Percentiles rank a stretch among this genome's conserved stretches.
Evolutionary conservation across 2,329 filamentous ascomycete species (phyloP).

Genomic region (Stagonosporopsis rhizophila): DNA sequence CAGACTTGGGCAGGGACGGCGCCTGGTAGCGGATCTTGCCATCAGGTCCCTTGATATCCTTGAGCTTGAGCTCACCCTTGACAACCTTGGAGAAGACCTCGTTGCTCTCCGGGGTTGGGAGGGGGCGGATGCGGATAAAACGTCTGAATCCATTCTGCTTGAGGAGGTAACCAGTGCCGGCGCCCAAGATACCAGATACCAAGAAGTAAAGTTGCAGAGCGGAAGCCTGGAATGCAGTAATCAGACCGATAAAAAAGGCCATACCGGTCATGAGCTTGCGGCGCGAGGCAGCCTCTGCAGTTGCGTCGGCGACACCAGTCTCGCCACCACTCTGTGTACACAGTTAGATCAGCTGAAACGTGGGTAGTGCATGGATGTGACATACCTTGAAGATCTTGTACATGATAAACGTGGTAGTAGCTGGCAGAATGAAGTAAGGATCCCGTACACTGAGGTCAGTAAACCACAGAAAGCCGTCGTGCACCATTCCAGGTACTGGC

Average conservation of each 20-base stretch:
- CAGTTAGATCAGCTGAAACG: constrained; percentile 29
- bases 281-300: constrained; percentile 12
- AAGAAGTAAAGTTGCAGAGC: constrained; percentile 70
- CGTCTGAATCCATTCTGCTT: constrained; percentile 47
- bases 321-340: constrained; percentile 58
- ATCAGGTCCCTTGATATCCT: constrained; percentile 30
- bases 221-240: constrained; percentile 64
- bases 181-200: constrained; percentile 50
- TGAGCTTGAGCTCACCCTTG: constrained; percentile 36
- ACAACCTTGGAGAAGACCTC: constrained; percentile 38
- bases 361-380: constrained; percentile 9
- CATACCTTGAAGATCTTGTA: constrained; percentile 66
- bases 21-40: constrained; percentile 42
- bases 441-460: constrained; percentile 77
- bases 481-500: constrained; percentile 80
- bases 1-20: constrained; percentile 20
- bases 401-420: constrained; percentile 64
- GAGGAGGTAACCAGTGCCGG: constrained; percentile 50
- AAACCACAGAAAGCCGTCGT: constrained; percentile 79
- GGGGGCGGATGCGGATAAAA: constrained; percentile 44
- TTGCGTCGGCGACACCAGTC: constrained; percentile 47
- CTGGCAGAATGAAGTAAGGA: constrained; percentile 78
- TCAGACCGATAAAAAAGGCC: constrained; percentile 60
- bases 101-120: constrained; percentile 34
- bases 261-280: constrained; percentile 57